Evolutionary conservation across 148 eudicot species (phyloP).

Genomic region (Rhododendron molle): DNA sequence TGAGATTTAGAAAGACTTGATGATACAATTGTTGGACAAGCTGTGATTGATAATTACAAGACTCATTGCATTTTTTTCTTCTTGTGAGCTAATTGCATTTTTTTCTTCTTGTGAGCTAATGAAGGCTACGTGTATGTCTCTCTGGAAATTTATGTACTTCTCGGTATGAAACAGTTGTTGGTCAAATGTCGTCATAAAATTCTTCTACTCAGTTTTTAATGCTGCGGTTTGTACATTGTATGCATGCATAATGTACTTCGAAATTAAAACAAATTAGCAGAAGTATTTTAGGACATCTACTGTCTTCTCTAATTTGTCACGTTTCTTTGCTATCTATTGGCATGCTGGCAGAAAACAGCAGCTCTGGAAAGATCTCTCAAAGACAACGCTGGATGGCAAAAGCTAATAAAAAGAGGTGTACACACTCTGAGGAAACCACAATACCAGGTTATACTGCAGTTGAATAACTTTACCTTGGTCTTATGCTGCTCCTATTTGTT

Average conservation of each 20-base stretch:
- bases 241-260: background rate
- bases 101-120: background rate
- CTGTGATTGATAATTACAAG: background rate
- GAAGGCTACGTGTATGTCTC: background rate
- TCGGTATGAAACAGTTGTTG: background rate
- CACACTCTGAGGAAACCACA: slow-evolving; percentile 84
- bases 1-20: background rate
- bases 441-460: slow-evolving; percentile 61
- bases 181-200: background rate
- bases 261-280: background rate
- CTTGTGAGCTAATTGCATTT: background rate
- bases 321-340: background rate
- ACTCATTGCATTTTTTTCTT: background rate
- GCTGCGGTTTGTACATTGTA: background rate
- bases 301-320: background rate
- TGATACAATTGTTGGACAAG: background rate
- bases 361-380: slow-evolving; percentile 62
- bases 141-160: background rate
- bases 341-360: slow-evolving; percentile 50
- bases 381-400: slow-evolving; percentile 77
- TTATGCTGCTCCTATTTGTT: slow-evolving; percentile 8
- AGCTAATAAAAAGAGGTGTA: slow-evolving; percentile 72
- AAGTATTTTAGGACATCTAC: background rate
- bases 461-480: background rate
- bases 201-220: background rate